A percentile compares a stretch with the other conserved stretches of the same genome.
Evolutionary conservation across 768 basidiomycete species (phyloP).

Genomic region (Suillus clintonianus): DNA sequence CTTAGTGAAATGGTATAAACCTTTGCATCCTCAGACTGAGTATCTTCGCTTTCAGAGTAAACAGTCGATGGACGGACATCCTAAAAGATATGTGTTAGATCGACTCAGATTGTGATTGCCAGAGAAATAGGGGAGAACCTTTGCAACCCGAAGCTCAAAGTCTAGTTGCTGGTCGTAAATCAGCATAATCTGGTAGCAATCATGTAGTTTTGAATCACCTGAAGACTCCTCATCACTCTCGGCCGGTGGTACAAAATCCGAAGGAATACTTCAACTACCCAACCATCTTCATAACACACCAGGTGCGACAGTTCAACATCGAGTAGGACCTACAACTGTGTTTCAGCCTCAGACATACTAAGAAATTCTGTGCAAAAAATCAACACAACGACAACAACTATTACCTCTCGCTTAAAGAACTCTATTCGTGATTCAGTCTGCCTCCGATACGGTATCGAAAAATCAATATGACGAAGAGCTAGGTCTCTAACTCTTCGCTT

Average conservation of each 20-base stretch:
- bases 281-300: background rate
- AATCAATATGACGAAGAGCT: background rate
- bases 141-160: background rate
- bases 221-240: background rate
- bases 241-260: background rate
- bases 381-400: background rate
- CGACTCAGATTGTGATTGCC: background rate
- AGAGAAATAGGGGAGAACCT: background rate
- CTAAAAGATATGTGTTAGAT: background rate
- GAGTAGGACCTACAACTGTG: background rate
- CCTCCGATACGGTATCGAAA: background rate
- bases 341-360: background rate
- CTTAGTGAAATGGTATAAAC: background rate
- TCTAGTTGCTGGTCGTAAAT: background rate
- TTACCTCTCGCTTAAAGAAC: conserved; percentile 1
- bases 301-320: background rate
- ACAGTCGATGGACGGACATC: background rate
- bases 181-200: background rate
- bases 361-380: no score
- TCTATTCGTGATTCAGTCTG: background rate
- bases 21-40: background rate
- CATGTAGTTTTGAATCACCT: background rate
- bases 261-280: background rate
- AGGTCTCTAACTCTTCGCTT: background rate
- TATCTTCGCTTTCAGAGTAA: background rate